Base-by-base conservation (phyloP, 768 basidiomycete genomes). In the Leccinum uliginosum region DNA sequence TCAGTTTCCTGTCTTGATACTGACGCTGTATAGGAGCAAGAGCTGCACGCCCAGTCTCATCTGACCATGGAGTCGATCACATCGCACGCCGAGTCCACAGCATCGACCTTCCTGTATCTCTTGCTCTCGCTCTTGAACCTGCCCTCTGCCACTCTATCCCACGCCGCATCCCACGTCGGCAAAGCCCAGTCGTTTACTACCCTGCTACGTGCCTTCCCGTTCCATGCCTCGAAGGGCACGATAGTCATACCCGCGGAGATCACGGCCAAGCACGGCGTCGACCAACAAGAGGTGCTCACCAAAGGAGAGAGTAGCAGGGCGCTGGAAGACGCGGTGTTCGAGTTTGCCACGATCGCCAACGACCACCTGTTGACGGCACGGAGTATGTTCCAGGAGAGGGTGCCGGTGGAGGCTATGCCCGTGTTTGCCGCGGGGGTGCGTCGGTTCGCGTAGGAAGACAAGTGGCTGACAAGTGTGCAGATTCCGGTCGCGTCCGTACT, bases 81-180 rank as follows among this genome's bases (percentile, higher is more conserved):
- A 24, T 76, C 84, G 24, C 87, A 91, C 67, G 86, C 89, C 15
- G 90, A 93, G 71, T 83, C 88, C 30, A 93, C 91, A 9, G 81
- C 87, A 34, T 89, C 88, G 58, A 88, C 89, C 10, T 75, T 90
- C 48, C 75, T 89, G 61, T 93, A 93, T 72, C 77, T 89, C 43
- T 70, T 90, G 55, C 82, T 93, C 45, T 86, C 89, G 29, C 70
- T 92, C 52, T 71, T 89, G 55, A 75, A 79, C 23, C 71, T 85
- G 19, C 78, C 80, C 12, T 82, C 81, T 27, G 79, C 80, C 8
- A 76, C 76, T 4, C 68, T 86, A 21, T 84, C 86, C 6, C 91
- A 92, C 71, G 88, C 87, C 2, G 88, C 86, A 2, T 93, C 89
- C 7, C 92, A 93, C 68, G 75, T 93, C 15, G 92, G 92, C 10